Base-by-base conservation (phyloP, 305 asterid genomes). In the Plantago coronopus region DNA sequence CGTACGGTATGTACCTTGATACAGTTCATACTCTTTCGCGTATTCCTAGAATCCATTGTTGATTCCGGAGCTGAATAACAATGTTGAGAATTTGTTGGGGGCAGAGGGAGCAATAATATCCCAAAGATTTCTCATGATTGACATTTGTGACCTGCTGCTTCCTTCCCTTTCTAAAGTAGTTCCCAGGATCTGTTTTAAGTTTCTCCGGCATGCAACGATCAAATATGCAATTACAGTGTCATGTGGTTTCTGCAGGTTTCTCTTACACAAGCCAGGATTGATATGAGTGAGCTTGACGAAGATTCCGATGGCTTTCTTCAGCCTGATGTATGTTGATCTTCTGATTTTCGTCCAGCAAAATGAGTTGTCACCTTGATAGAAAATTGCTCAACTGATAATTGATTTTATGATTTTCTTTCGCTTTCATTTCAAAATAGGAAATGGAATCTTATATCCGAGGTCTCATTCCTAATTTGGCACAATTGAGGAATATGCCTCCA, bases 261-360 rank as follows among this genome's bases (percentile, higher is more conserved):
- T 44, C 96, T 94, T 70, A 90, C 99, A 66, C 99, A 94, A 84
- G 99, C 99, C 63, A 83, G 97, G 78, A 94, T 94, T 62, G 97
- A 94, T 77, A 94, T 94, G 99, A 90, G 99, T 64, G 99, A 94
- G 87, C 97, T 94, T 59, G 99, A 94, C 65, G 99, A 87, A 81
- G 99, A 94, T 82, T 94, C 99, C 59, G 99, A 94, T 79, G 99
- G 99, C 73, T 94, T 90, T 72, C 97, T 94, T 69, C 99, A 83
- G 69, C 95, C 97, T 63, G 86, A 84, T 75, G 99, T 94, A 84
- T 64, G 89, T 63, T 74, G 57, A 27, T 61, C 55, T 43, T 66
- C 40, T 34, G 40, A 34, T 34, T 58, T 63, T 72, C 70, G 20
- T 54, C 63, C 57, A 25, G 59, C 25, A 21, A 54, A 18, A 57